A percentile compares a stretch with the other conserved stretches of the same genome.
Conservation (phyloP, 106 monocot genomes). For the Allium sativum region DNA sequence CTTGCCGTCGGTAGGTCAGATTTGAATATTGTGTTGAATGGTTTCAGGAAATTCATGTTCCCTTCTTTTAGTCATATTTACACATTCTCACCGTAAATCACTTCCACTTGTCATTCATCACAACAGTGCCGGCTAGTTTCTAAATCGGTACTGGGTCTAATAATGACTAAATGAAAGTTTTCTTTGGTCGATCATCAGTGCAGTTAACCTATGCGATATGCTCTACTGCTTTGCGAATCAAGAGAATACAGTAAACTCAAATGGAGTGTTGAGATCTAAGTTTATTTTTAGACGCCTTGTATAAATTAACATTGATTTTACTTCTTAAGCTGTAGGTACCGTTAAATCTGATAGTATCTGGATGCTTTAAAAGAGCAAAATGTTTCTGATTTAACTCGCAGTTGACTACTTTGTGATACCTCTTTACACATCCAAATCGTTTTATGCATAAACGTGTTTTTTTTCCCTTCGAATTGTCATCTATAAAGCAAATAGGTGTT, state of each 20-base stretch:
- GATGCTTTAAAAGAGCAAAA: too few species aligned
- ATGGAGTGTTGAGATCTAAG: too few species aligned
- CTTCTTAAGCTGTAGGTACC: too few species aligned
- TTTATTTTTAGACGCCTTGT: too few species aligned
- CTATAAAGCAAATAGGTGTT: conserved; percentile 29
- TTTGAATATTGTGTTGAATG: not conserved
- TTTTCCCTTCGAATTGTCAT: conserved; percentile 5
- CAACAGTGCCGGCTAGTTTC: too few species aligned
- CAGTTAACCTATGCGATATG: not conserved
- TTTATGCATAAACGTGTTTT: too few species aligned
- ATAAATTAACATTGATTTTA: too few species aligned
- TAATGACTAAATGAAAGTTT: not conserved
- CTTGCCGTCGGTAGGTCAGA: not conserved
- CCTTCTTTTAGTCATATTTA: not conserved
- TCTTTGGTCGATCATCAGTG: not conserved
- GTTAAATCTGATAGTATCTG: too few species aligned
- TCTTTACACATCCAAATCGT: too few species aligned
- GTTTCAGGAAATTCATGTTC: not conserved
- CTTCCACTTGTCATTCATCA: not conserved
- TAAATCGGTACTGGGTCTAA: not conserved
- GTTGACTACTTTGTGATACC: too few species aligned
- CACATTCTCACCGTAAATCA: not conserved
- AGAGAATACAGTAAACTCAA: not conserved
- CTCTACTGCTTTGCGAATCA: not conserved
- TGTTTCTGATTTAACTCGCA: too few species aligned